Conservation (phyloP, 805 yeast genomes). For the Isabelozyma gotoi region DNA sequence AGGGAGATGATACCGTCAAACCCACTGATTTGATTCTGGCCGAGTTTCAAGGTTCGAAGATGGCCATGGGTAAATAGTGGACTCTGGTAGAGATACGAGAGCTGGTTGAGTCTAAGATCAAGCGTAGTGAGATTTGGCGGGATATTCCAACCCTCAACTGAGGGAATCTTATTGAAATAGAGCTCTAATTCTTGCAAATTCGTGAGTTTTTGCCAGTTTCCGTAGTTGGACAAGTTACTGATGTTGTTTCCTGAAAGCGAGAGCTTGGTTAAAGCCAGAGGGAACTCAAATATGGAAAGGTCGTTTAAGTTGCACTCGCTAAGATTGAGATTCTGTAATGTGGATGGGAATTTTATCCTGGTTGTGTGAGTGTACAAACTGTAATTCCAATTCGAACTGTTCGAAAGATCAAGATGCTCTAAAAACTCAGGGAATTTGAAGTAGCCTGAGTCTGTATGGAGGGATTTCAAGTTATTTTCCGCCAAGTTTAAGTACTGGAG, state of each 20-base stretch:
- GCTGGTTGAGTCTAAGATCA: constrained; percentile 8
- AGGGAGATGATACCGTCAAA: background rate
- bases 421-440: constrained; percentile 30
- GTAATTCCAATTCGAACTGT: constrained; percentile 8
- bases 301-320: constrained; percentile 19
- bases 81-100: background rate
- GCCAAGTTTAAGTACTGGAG: constrained; percentile 25
- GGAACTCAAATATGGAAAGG: constrained; percentile 22
- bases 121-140: constrained; percentile 12
- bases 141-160: constrained; percentile 16
- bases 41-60: background rate
- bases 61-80: background rate
- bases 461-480: constrained; percentile 14
- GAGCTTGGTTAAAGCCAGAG: constrained; percentile 17
- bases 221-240: constrained; percentile 17
- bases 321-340: constrained; percentile 19
- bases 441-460: constrained; percentile 5
- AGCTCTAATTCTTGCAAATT: constrained; percentile 22
- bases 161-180: constrained; percentile 17
- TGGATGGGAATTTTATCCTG: constrained; percentile 21
- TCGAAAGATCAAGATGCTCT: constrained; percentile 17
- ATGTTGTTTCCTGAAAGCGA: constrained; percentile 25
- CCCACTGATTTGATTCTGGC: background rate
- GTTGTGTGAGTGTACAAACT: constrained; percentile 2
- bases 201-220: constrained; percentile 23